phyloP scores from a whole-genome alignment of 2,329 filamentous ascomycete genomes.

The Dactylella cylindrospora region DNA sequence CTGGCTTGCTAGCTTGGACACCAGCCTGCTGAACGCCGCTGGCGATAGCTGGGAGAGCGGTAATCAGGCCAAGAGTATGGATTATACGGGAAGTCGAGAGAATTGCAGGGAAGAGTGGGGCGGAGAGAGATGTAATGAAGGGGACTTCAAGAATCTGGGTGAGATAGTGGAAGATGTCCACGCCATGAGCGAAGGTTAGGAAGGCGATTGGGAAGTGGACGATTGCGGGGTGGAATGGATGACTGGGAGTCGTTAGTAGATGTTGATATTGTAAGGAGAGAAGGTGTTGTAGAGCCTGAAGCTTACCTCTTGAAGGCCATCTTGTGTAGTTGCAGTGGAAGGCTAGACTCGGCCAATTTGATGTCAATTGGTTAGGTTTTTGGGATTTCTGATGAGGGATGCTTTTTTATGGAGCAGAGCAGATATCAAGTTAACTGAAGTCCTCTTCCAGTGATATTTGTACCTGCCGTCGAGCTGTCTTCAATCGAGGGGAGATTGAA shows the following conservation, averaged over 20 bases:
- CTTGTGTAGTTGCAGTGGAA: no score
- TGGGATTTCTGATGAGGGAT: no score
- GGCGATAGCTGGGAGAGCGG: constrained; percentile 24
- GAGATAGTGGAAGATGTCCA: constrained; percentile 40
- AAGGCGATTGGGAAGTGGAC: constrained; percentile 44
- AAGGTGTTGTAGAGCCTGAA: no score
- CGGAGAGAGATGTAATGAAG: constrained; percentile 15
- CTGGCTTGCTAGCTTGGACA: constrained; percentile 16
- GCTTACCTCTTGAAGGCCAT: constrained; percentile 17
- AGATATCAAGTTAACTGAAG: background rate
- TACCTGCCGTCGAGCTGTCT: no score
- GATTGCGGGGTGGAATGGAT: constrained; percentile 37
- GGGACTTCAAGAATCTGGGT: constrained; percentile 14
- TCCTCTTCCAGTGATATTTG: background rate
- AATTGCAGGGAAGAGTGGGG: constrained; percentile 21
- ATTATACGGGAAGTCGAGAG: constrained; percentile 29
- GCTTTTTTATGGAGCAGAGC: background rate
- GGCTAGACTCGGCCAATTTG: no score
- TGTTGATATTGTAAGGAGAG: no score
- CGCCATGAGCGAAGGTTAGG: constrained; percentile 31
- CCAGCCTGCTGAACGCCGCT: constrained; percentile 24
- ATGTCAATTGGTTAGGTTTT: no score
- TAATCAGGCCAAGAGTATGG: constrained; percentile 28
- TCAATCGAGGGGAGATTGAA: constrained; percentile 7
- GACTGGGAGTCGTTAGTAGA: constrained; percentile 8